Conservation (phyloP, 768 basidiomycete species). For the Chalciporus sphaerocephalus region DNA sequence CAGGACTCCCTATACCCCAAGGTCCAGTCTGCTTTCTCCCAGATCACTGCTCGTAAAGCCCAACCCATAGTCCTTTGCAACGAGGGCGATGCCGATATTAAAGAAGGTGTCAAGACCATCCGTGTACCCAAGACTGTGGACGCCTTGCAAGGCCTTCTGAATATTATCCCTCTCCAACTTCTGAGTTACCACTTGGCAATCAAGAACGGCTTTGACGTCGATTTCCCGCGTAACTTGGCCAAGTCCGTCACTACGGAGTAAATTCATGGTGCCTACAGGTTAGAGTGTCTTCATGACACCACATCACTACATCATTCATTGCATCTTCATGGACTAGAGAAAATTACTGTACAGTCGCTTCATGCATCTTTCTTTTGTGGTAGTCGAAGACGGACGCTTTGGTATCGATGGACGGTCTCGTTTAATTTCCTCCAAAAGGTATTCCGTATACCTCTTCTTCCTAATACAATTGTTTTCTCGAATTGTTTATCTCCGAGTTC, state of each 20-base stretch:
- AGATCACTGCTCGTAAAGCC: slow-evolving; percentile 97
- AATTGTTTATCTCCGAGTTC: background rate
- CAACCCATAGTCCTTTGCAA: slow-evolving; percentile 94
- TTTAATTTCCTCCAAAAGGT: slow-evolving; percentile 3
- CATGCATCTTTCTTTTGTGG: slow-evolving; percentile 21
- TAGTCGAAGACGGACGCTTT: slow-evolving; percentile 29
- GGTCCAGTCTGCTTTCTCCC: slow-evolving; percentile 92
- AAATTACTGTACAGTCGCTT: slow-evolving; percentile 13
- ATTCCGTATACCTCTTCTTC: background rate
- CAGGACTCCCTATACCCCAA: slow-evolving; percentile 97
- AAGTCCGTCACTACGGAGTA: slow-evolving; percentile 77
- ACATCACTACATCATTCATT: background rate
- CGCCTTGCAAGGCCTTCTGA: slow-evolving; percentile 90
- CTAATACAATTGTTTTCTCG: background rate
- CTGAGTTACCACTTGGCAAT: slow-evolving; percentile 95
- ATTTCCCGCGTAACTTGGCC: slow-evolving; percentile 94
- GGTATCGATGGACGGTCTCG: slow-evolving; percentile 21
- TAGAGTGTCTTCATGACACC: background rate
- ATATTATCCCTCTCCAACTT: slow-evolving; percentile 94
- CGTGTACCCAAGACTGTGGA: slow-evolving; percentile 94
- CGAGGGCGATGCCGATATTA: slow-evolving; percentile 80
- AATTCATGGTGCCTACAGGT: slow-evolving; percentile 11
- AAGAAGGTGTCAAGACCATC: slow-evolving; percentile 75
- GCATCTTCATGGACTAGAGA: slow-evolving; percentile 13
- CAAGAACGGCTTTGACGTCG: slow-evolving; percentile 94